phyloP scores from a whole-genome alignment of 306 rosid genomes.

The Castanopsis chinensis region DNA sequence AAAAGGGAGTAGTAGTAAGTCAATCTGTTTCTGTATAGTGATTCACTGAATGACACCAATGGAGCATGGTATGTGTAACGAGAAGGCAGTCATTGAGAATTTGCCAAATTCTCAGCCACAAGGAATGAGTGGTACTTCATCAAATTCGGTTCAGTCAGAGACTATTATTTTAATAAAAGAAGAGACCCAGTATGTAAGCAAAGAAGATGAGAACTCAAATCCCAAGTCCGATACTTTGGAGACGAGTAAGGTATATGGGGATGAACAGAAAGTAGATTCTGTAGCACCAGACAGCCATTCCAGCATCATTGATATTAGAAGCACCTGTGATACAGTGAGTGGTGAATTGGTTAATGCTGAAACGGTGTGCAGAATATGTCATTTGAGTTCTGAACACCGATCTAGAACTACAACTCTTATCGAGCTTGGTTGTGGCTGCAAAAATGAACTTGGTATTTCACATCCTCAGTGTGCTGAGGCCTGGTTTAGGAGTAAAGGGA shows the following conservation, averaged over 20 bases:
- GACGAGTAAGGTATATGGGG: neutral
- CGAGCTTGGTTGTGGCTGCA: slow-evolving; percentile 29
- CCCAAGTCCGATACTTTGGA: neutral
- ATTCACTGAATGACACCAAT: no score
- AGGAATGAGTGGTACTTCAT: neutral
- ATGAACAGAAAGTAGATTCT: neutral
- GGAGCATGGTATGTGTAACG: no score
- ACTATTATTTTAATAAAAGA: neutral
- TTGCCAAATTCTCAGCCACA: neutral
- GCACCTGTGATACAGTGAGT: neutral
- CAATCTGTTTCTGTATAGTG: no score
- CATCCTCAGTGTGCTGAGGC: slow-evolving; percentile 26
- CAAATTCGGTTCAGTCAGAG: neutral
- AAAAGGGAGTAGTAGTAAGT: no score
- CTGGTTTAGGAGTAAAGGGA: slow-evolving; percentile 24
- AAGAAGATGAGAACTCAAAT: neutral
- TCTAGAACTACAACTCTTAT: slow-evolving; percentile 5
- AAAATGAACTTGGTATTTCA: slow-evolving; percentile 27
- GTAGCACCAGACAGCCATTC: neutral
- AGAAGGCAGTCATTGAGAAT: neutral
- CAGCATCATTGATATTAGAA: neutral
- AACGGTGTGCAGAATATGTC: slow-evolving; percentile 29
- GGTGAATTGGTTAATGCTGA: neutral
- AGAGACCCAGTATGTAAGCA: neutral
- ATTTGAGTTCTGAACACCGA: slow-evolving; percentile 4